phyloP scores from a whole-genome alignment of 495 filamentous ascomycete species.

The Annulohypoxylon nitens region DNA sequence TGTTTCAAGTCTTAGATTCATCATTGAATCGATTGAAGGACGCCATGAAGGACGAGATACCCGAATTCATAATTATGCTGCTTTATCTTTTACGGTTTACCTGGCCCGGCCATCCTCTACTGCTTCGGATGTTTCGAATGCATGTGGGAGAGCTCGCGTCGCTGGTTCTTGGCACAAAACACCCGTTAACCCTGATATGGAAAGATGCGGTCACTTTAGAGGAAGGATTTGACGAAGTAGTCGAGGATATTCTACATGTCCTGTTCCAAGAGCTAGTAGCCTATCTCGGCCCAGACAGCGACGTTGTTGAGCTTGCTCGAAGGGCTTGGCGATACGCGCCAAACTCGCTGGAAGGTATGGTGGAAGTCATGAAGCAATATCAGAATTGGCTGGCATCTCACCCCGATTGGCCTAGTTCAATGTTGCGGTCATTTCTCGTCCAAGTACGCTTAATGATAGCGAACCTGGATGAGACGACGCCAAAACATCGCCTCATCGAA shows the following conservation, averaged over 20 bases:
- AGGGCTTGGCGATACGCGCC: slow-evolving; percentile 19
- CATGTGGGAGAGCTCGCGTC: slow-evolving; percentile 20
- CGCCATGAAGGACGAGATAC: slow-evolving; percentile 16
- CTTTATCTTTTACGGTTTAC: slow-evolving; percentile 25
- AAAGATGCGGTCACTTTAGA: slow-evolving; percentile 9
- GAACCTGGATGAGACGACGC: slow-evolving; percentile 16
- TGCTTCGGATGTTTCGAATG: slow-evolving; percentile 28
- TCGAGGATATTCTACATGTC: slow-evolving; percentile 21
- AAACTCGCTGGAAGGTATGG: slow-evolving; percentile 23
- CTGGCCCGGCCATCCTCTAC: slow-evolving; percentile 25
- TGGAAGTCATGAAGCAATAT: slow-evolving; percentile 25
- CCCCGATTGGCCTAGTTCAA: slow-evolving; percentile 19
- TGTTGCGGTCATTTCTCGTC: slow-evolving; percentile 24
- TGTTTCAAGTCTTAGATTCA: slow-evolving; percentile 22
- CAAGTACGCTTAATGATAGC: slow-evolving; percentile 27
- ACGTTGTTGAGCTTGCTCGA: slow-evolving; percentile 31
- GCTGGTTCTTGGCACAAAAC: slow-evolving; percentile 18
- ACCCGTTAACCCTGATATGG: slow-evolving; percentile 23
- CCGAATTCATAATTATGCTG: slow-evolving; percentile 28
- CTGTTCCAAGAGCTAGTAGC: slow-evolving; percentile 4
- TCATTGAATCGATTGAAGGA: slow-evolving; percentile 24
- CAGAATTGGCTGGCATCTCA: slow-evolving; percentile 22
- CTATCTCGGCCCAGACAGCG: slow-evolving; percentile 9
- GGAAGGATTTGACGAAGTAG: slow-evolving; percentile 14
- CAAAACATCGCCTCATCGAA: slow-evolving; percentile 17